Evolutionary conservation across 257 asterid species (phyloP).

Genomic region (Leonotis leonurus): DNA sequence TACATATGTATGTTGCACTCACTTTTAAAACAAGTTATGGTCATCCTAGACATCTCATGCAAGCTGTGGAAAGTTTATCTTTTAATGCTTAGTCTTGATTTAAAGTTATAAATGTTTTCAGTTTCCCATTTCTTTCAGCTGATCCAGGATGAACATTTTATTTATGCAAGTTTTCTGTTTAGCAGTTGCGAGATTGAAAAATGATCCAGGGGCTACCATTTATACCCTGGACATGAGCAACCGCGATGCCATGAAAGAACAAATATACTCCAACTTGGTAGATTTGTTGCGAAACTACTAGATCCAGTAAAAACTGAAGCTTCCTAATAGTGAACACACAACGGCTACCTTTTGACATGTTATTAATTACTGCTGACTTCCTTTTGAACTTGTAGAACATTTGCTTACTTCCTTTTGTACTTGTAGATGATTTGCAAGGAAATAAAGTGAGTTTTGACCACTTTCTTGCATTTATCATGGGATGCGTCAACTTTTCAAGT

Average conservation of each 20-base stretch:
- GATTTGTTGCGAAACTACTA: slow-evolving; percentile 37
- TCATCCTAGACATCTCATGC: too few species aligned
- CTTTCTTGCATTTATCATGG: neutral
- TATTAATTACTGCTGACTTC: neutral
- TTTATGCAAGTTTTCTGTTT: slow-evolving; percentile 2
- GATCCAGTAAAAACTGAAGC: slow-evolving; percentile 4
- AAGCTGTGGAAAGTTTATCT: too few species aligned
- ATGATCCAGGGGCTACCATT: slow-evolving; percentile 56
- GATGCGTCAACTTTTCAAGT: neutral
- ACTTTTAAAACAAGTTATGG: too few species aligned
- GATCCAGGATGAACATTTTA: neutral
- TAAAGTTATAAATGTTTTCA: neutral
- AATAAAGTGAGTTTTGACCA: neutral
- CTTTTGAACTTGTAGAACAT: neutral
- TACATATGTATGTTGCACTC: neutral
- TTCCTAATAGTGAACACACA: neutral
- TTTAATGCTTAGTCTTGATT: neutral
- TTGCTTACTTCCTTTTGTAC: neutral
- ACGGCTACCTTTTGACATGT: neutral
- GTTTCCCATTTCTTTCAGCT: neutral
- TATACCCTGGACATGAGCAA: slow-evolving; percentile 39
- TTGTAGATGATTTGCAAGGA: neutral
- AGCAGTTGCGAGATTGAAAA: slow-evolving; percentile 77
- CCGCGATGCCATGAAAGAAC: slow-evolving; percentile 71
- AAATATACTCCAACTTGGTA: slow-evolving; percentile 42